Evolutionary conservation across 129 eudicot genomes (phyloP), one percentile per base, ranked within the genome.

Genomic region (Helianthus tuberosus): DNA sequence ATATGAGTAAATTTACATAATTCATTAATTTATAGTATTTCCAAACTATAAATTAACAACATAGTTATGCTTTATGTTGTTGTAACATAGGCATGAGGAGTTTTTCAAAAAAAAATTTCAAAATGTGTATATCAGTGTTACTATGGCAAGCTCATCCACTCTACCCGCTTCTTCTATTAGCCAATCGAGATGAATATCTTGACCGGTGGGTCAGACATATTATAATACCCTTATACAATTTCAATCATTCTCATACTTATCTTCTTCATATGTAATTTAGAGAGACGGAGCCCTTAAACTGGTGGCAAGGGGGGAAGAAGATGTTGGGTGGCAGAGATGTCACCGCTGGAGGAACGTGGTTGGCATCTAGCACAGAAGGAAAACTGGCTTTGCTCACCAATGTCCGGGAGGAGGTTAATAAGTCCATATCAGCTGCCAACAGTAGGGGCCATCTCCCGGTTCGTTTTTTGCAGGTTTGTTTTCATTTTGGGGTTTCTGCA

Each of bases 261-360:
- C 10, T 15, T 23, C 15, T 6, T 63, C 44, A 13, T 73, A 4
- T 71, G 8, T 58, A 32, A 49, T 69, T 69, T 35, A 88, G 93
- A 73, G 89, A 86, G 6, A 83, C 89, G 16, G 66, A 74, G 52
- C 83, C 91, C 6, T 66, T 86, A 48, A 67, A 52, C 2, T 89
- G 96, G 96, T 89, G 96, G 96, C 92, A 89, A 57, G 81, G 83
- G 53, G 88, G 71, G 12, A 71, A n/a, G n/a, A n/a, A 83, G 13
- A 83, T 88, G 64, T 66, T 88, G 80, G 94, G 90, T 2, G 94
- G 94, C 14, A 81, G 84, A 61, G 90, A 92, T 50, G 87, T 61
- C 60, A 79, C 86, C 0, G 98, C 91, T 16, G 91, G 92, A 8
- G 96, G 98, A 27, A 92, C 98, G 38, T 92, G 98, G 98, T 63